These are phyloP conservation scores for Aureobasidium sp. DNA, from an alignment of 2,329 filamentous ascomycete genomes.

Conservation along the genomic window DNA sequence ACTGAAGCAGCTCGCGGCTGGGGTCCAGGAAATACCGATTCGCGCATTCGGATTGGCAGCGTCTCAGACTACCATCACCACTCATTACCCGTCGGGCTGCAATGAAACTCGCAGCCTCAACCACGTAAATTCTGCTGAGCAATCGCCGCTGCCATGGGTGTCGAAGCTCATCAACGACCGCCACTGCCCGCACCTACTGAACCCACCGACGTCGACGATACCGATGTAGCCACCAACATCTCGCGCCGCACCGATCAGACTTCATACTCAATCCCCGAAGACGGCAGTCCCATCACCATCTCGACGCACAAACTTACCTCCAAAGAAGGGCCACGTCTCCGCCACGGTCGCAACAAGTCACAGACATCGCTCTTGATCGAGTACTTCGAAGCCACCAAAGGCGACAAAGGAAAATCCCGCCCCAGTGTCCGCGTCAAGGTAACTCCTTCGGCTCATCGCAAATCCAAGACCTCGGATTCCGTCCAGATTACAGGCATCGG, in stretches of 20 bases:
- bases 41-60: conserved; percentile 5
- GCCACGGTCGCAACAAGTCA: conserved; percentile 53
- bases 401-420: conserved; percentile 54
- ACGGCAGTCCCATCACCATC: conserved; percentile 89
- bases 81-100: conserved; percentile 1
- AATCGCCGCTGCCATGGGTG: conserved; percentile 12
- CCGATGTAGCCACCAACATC: conserved; percentile 58
- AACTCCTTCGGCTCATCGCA: conserved; percentile 63
- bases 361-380: conserved; percentile 91
- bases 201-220: conserved; percentile 42
- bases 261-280: conserved; percentile 72
- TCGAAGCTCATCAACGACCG: conserved; percentile 29
- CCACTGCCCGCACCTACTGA: conserved; percentile 74
- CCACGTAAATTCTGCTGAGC: not conserved
- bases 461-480: conserved; percentile 57
- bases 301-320: conserved; percentile 59
- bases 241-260: conserved; percentile 64
- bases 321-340: conserved; percentile 44
- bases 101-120: not conserved
- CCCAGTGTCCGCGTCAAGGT: conserved; percentile 77
- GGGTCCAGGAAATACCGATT: not conserved
- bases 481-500: conserved; percentile 81
- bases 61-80: not conserved
- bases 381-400: conserved; percentile 81
- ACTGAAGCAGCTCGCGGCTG: not conserved